phyloP scores from a whole-genome alignment of 1,139 yeast genomes.

The Yamadazyma pseudoaaseri region DNA sequence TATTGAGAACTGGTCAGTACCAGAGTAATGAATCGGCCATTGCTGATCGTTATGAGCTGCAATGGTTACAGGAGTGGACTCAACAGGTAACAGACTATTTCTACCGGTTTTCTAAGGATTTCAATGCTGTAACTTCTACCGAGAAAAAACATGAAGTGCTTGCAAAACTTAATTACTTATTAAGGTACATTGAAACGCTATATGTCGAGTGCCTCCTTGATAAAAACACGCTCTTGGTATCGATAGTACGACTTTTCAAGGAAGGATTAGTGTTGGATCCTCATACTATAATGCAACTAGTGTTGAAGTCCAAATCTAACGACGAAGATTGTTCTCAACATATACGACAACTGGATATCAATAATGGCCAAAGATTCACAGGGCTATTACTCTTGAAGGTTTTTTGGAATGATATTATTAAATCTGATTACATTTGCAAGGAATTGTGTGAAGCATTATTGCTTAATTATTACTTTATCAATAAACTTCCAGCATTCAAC shows the following conservation, averaged over 20 bases:
- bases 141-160: conserved; percentile 49
- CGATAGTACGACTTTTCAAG: conserved; percentile 58
- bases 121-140: conserved; percentile 21
- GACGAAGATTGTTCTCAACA: conserved; percentile 12
- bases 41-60: conserved; percentile 35
- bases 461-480: conserved; percentile 37
- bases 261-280: conserved; percentile 49
- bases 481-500: conserved; percentile 12
- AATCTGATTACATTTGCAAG: conserved; percentile 54
- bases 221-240: conserved; percentile 55
- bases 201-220: conserved; percentile 70
- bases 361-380: conserved; percentile 37
- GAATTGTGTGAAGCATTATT: conserved; percentile 59
- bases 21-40: conserved; percentile 6
- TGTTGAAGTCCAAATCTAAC: conserved; percentile 14
- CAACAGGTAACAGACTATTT: conserved; percentile 67
- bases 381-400: conserved; percentile 58
- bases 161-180: conserved; percentile 54
- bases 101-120: conserved; percentile 48
- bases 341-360: conserved; percentile 22
- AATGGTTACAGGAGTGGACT: conserved; percentile 88
- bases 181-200: conserved; percentile 60
- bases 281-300: conserved; percentile 20
- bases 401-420: conserved; percentile 69
- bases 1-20: conserved; percentile 15